A percentile compares a stretch with the other conserved stretches of the same genome.
Evolutionary conservation across 352 stramenopile species (phyloP).

Genomic region (Pythium vanterpoolii): DNA sequence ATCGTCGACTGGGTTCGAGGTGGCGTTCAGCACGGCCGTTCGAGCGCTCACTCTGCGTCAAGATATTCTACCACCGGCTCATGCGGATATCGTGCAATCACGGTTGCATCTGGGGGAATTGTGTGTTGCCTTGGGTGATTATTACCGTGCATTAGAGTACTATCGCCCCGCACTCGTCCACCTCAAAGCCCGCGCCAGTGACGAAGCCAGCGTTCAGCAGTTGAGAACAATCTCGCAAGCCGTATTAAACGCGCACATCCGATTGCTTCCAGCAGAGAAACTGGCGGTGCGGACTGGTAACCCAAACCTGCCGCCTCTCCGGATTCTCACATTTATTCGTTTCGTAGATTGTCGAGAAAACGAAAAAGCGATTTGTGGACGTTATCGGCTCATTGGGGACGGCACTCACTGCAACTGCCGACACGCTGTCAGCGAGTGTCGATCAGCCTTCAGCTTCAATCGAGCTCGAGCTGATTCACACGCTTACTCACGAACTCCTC

Average conservation of each 20-base stretch:
- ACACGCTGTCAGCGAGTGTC: not conserved
- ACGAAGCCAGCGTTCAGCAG: conserved; percentile 27
- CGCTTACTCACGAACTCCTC: conserved; percentile 43
- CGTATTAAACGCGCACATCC: conserved; percentile 40
- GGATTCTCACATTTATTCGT: not conserved
- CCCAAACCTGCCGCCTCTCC: not conserved
- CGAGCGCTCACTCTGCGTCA: conserved; percentile 35
- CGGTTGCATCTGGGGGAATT: conserved; percentile 44
- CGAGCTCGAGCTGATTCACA: conserved; percentile 36
- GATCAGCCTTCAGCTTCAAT: not conserved
- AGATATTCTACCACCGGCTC: conserved; percentile 24
- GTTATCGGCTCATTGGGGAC: not conserved
- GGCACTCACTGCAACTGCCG: not conserved
- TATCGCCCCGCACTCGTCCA: conserved; percentile 32
- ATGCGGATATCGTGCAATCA: conserved; percentile 38
- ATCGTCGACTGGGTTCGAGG: conserved; percentile 25
- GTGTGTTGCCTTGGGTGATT: conserved; percentile 38
- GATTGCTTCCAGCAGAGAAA: conserved; percentile 35
- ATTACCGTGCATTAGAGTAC: conserved; percentile 53
- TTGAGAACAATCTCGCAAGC: conserved; percentile 38
- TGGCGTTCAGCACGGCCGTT: conserved; percentile 41
- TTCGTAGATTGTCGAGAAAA: conserved; percentile 40
- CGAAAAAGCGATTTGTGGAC: conserved; percentile 27
- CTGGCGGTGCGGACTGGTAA: conserved; percentile 14
- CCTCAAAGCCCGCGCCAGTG: conserved; percentile 18